These are phyloP conservation scores for Camelina sativa DNA, from an alignment of 345 rosid genomes.

Conservation along the genomic window DNA sequence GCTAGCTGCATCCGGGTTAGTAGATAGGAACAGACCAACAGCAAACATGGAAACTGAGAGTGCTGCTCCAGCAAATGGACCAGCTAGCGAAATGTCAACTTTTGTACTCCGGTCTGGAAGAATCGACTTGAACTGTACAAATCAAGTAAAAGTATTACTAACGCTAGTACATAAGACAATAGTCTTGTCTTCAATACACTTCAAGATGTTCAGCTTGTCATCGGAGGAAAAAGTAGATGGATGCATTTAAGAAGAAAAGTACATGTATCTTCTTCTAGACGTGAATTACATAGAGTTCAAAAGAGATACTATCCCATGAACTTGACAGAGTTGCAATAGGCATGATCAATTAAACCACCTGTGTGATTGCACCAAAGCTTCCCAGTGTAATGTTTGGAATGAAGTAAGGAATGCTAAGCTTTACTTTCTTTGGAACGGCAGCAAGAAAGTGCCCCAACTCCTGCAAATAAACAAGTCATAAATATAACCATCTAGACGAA, in stretches of 20 bases:
- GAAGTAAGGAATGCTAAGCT: conserved; percentile 89
- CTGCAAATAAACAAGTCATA: conserved; percentile 47
- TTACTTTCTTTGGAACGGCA: conserved; percentile 92
- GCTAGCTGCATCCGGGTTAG: conserved; percentile 70
- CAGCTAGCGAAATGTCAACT: conserved; percentile 90
- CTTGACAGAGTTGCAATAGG: conserved; percentile 20
- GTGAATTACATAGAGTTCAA: conserved; percentile 6
- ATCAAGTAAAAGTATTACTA: conserved; percentile 7
- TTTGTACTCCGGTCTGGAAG: conserved; percentile 89
- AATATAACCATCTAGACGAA: neutral
- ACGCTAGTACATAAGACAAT: neutral
- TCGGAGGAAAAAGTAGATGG: neutral
- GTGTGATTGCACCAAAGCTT: conserved; percentile 98
- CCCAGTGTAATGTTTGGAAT: conserved; percentile 97
- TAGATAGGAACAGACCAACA: conserved; percentile 86
- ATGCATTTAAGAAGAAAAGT: neutral
- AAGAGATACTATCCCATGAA: conserved; percentile 17
- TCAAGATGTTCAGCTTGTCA: neutral
- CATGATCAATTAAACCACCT: conserved; percentile 50
- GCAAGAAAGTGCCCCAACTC: conserved; percentile 90
- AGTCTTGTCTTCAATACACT: neutral
- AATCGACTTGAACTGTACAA: conserved; percentile 85
- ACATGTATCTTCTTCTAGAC: neutral
- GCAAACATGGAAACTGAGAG: conserved; percentile 86
- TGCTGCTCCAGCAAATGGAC: conserved; percentile 93